phyloP scores from a whole-genome alignment of 805 yeast species.

The Pichia manshurica region DNA sequence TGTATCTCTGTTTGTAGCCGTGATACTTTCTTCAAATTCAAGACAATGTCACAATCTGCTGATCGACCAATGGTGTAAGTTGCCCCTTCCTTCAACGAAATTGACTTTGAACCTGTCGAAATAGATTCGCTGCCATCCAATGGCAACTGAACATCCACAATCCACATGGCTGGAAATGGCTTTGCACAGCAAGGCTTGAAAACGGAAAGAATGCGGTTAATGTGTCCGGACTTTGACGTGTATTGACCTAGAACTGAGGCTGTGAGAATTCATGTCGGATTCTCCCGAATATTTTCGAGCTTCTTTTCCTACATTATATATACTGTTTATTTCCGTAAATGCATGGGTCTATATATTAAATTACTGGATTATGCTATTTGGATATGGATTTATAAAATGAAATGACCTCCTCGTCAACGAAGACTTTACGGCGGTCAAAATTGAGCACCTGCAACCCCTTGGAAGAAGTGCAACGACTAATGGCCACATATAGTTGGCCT shows the following conservation, averaged over 20 bases:
- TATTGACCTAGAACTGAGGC: no score
- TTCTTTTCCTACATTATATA: no score
- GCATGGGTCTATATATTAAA: no score
- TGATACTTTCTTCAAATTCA: slow-evolving; percentile 7
- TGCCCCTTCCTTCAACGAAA: not conserved
- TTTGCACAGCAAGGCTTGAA: no score
- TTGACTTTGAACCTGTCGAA: not conserved
- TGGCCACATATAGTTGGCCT: slow-evolving; percentile 83
- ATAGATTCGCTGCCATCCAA: not conserved
- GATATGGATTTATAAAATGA: slow-evolving; percentile 45
- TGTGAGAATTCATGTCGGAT: no score
- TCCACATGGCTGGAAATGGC: slow-evolving; percentile 6
- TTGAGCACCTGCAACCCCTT: slow-evolving; percentile 61
- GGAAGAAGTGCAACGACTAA: slow-evolving; percentile 69
- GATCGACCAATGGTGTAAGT: slow-evolving; percentile 3
- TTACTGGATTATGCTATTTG: not conserved
- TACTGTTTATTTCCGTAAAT: no score
- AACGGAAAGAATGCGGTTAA: not conserved
- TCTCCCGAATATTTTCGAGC: no score
- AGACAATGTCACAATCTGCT: slow-evolving; percentile 1
- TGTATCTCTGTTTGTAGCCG: slow-evolving; percentile 1
- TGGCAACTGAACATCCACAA: slow-evolving; percentile 4
- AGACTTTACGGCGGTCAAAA: slow-evolving; percentile 53
- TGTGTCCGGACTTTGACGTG: not conserved
- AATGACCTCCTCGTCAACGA: slow-evolving; percentile 54